Evolutionary conservation across 345 rosid genomes (phyloP).

Genomic region (Salix viminalis): DNA sequence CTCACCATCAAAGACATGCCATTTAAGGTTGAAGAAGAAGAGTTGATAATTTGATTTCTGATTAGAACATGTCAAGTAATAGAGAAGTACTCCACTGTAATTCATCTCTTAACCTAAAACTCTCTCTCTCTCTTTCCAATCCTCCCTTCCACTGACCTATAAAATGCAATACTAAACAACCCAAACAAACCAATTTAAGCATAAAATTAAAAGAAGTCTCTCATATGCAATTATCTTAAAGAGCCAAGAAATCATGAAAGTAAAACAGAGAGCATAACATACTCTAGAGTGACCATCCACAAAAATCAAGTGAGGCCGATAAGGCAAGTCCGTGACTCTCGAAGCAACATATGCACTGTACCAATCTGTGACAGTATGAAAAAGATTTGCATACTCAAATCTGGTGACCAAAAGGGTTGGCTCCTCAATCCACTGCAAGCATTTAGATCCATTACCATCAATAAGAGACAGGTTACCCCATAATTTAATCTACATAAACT

Average conservation of each 20-base stretch:
- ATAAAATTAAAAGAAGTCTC: not conserved
- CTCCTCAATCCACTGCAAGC: constrained; percentile 86
- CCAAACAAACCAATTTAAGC: not conserved
- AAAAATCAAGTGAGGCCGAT: constrained; percentile 77
- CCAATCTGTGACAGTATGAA: constrained; percentile 94
- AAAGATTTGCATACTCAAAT: constrained; percentile 87
- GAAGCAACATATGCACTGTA: constrained; percentile 84
- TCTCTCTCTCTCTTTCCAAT: not conserved
- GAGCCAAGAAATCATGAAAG: not conserved
- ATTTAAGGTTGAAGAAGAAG: too few relatives aligned
- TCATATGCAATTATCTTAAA: not conserved
- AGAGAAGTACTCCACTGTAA: not conserved
- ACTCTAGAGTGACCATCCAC: constrained; percentile 86
- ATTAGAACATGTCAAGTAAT: not conserved
- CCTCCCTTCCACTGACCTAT: not conserved
- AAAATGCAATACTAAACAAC: not conserved
- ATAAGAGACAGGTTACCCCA: not conserved
- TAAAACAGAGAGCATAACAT: constrained; percentile 17
- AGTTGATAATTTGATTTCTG: too few relatives aligned
- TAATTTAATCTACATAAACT: too few relatives aligned
- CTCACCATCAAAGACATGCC: too few relatives aligned
- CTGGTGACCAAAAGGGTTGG: constrained; percentile 70
- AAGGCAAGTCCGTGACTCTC: constrained; percentile 75
- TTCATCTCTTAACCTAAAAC: not conserved
- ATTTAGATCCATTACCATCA: constrained; percentile 3